These are phyloP conservation scores for Dentipellis sp. DNA, from an alignment of 768 basidiomycete genomes.

Conservation along the genomic window DNA sequence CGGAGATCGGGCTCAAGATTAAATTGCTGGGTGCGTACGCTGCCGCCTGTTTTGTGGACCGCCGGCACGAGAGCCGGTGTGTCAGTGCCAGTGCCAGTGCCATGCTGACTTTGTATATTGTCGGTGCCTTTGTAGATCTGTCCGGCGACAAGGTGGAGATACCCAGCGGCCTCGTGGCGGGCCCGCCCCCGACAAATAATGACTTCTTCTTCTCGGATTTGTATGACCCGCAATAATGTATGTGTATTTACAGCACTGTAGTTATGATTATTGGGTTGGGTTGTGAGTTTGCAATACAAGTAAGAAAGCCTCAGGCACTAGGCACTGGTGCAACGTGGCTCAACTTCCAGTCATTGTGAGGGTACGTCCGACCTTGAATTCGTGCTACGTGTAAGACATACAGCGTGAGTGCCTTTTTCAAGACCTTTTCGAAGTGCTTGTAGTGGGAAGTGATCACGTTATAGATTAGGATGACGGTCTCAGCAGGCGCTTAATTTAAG, in stretches of 20 bases:
- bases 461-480: too few species aligned
- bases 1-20: constrained; percentile 88
- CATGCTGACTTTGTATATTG: neutral
- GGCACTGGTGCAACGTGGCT: too few species aligned
- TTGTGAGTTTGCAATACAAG: too few species aligned
- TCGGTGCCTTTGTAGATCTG: constrained; percentile 42
- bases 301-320: too few species aligned
- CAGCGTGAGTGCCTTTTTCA: too few species aligned
- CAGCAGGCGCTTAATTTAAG: too few species aligned
- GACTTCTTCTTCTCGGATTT: constrained; percentile 84
- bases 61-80: too few species aligned
- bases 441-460: too few species aligned
- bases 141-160: constrained; percentile 87
- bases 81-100: neutral
- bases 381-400: too few species aligned
- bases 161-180: constrained; percentile 68
- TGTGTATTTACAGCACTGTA: neutral
- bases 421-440: too few species aligned
- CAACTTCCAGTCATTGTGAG: too few species aligned
- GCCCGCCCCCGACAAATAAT: constrained; percentile 67
- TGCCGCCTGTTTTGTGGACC: neutral
- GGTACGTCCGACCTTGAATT: too few species aligned
- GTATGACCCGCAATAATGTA: constrained; percentile 14
- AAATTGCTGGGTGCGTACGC: constrained; percentile 64
- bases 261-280: neutral